Base-by-base conservation (phyloP, 192 early-diverging fungal species). In the Phycomyces nitens region DNA sequence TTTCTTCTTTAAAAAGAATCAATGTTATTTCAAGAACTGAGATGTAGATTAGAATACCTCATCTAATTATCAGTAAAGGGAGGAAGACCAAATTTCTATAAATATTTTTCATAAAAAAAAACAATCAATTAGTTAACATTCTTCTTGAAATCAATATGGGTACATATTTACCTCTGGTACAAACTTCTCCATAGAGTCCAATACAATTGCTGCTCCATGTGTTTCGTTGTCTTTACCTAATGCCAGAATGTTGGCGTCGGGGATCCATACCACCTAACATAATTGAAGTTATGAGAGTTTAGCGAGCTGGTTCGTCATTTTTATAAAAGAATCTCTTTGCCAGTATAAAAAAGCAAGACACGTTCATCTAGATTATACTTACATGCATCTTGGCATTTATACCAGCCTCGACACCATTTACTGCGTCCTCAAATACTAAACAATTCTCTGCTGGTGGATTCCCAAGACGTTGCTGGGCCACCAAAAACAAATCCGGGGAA, bases 371-470 rank as follows among this genome's bases (percentile, higher is more conserved):
- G 10, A 15, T 18, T 0, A 11, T 4, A 75, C 74, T 62, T 65
- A 82, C 86, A 65, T 78, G 78, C 94, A 97, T 95, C 0, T 76
- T 76, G 1, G 96, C 96, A 65, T 82, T 85, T 16, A 84, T 74
- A 5, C 85, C 96, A 1, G 94, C 94, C 62, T 89, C 58, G 3
- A 96, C 85, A 15, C 96, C 96, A 58, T 84, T 83, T 18, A 78
- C 68, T 2, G 94, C 86, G 61, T 98, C 94, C 72, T 98, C 96
- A 87, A 98, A 98, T 23, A 98, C 94, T 41, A 98, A 80, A 60
- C 89, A 90, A 7, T 85, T 78, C 5, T 77, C 74, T 2, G 76
- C 67, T 42, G 71, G 71, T 21, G 64, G 64, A 55, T 65, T 71
- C 40, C 89, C 85, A 15, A 90, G 53, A 62, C 69, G 70, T 40